Conservation (phyloP, 306 rosid species). For the Quercus suber region DNA sequence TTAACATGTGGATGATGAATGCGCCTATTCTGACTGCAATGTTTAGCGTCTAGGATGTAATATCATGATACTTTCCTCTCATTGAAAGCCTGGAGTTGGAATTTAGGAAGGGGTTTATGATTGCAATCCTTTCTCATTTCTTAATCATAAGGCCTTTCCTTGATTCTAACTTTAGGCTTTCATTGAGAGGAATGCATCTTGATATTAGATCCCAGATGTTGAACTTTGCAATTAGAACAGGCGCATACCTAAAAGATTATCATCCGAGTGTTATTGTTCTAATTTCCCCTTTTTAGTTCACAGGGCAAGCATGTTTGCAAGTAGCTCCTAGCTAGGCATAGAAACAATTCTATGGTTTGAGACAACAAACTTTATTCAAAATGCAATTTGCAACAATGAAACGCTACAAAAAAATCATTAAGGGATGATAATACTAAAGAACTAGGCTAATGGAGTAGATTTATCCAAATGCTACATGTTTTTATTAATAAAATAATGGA, state of each 20-base stretch:
- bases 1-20: conserved; percentile 10
- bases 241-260: conserved; percentile 58
- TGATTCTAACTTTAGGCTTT: conserved; percentile 61
- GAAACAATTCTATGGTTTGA: neutral
- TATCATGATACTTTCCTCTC: conserved; percentile 67
- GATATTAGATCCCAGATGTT: conserved; percentile 55
- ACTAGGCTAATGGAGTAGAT: too few species aligned
- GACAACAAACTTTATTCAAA: neutral
- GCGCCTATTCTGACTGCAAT: conserved; percentile 61
- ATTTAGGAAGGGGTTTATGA: conserved; percentile 57
- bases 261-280: neutral
- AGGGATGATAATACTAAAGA: too few species aligned
- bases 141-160: conserved; percentile 57
- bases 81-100: conserved; percentile 53
- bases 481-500: too few species aligned
- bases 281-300: neutral
- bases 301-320: neutral
- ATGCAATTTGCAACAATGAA: neutral
- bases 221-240: conserved; percentile 65
- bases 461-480: too few species aligned
- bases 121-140: conserved; percentile 42
- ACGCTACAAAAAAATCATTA: too few species aligned
- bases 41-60: conserved; percentile 57
- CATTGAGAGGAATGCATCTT: conserved; percentile 64
- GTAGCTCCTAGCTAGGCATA: neutral